Evolutionary conservation across 164 flowering plant genomes (phyloP).

Genomic region (Euptelea pleiosperma): DNA sequence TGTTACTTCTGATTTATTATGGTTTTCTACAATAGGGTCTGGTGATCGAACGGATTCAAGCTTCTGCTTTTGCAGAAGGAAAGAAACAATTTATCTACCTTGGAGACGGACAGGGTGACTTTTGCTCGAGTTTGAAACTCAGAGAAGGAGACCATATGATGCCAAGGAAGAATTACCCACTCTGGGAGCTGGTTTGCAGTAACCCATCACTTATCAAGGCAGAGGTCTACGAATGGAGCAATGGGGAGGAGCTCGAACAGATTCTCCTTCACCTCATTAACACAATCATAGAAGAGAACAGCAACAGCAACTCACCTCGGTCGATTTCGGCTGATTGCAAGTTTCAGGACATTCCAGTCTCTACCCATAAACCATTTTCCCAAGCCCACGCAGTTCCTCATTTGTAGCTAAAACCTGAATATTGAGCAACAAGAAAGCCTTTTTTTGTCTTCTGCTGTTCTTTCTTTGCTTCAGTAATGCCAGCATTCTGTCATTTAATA

Average conservation of each 20-base stretch:
- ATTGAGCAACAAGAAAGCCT: too few species aligned
- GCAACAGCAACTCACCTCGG: neutral
- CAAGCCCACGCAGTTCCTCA: slow-evolving; percentile 22
- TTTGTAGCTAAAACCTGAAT: too few species aligned
- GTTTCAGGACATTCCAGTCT: slow-evolving; percentile 15
- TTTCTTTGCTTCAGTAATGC: too few species aligned
- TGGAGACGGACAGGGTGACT: slow-evolving; percentile 84
- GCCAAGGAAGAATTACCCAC: slow-evolving; percentile 75
- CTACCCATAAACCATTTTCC: slow-evolving; percentile 16
- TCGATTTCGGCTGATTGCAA: slow-evolving; percentile 20
- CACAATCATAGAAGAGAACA: slow-evolving; percentile 7
- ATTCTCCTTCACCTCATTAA: slow-evolving; percentile 32
- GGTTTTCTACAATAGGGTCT: slow-evolving; percentile 38
- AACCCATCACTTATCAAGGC: slow-evolving; percentile 51
- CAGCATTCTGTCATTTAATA: too few species aligned
- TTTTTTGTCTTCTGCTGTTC: too few species aligned
- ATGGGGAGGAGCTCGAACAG: slow-evolving; percentile 57
- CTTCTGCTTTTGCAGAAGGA: slow-evolving; percentile 22
- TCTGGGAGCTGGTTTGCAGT: slow-evolving; percentile 57
- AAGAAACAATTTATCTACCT: slow-evolving; percentile 58
- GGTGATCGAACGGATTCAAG: slow-evolving; percentile 52
- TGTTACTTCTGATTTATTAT: neutral
- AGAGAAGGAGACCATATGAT: slow-evolving; percentile 41
- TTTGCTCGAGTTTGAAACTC: slow-evolving; percentile 68
- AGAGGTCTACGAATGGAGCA: slow-evolving; percentile 55